These are phyloP conservation scores for Amanita thiersii DNA, from an alignment of 768 basidiomycete genomes.

Conservation along the genomic window DNA sequence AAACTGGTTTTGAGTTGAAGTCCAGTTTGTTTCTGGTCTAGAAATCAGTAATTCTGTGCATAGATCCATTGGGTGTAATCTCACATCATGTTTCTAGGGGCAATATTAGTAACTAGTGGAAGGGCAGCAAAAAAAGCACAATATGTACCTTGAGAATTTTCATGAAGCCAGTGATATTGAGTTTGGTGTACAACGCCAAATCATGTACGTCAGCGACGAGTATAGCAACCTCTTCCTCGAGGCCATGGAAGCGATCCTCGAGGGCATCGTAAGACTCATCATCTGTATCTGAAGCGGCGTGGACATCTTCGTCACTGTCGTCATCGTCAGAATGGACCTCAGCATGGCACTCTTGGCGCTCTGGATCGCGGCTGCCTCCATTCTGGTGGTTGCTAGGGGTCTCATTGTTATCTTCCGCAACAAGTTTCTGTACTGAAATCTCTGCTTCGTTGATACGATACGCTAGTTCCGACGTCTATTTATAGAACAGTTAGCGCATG, in stretches of 20 bases:
- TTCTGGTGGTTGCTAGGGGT: slow-evolving; percentile 6
- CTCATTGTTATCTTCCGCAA: slow-evolving; percentile 40
- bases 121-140: neutral
- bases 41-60: neutral
- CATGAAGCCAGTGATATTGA: slow-evolving; percentile 98
- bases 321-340: slow-evolving; percentile 62
- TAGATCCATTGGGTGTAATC: slow-evolving; percentile 12
- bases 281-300: slow-evolving; percentile 19
- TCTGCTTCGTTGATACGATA: slow-evolving; percentile 78
- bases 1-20: slow-evolving; percentile 79
- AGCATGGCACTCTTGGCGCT: slow-evolving; percentile 43
- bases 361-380: slow-evolving; percentile 35
- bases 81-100: slow-evolving; percentile 84
- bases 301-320: slow-evolving; percentile 28
- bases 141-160: slow-evolving; percentile 84
- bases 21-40: slow-evolving; percentile 82
- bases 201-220: slow-evolving; percentile 92
- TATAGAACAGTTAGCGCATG: slow-evolving; percentile 3
- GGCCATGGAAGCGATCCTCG: slow-evolving; percentile 76
- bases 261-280: slow-evolving; percentile 62
- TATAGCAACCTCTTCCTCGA: slow-evolving; percentile 92
- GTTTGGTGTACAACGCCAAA: slow-evolving; percentile 86
- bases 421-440: slow-evolving; percentile 70
- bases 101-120: slow-evolving; percentile 2
- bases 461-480: slow-evolving; percentile 76